These are phyloP conservation scores for Candida stauntonica DNA, from an alignment of 805 yeast species.

Conservation along the genomic window DNA sequence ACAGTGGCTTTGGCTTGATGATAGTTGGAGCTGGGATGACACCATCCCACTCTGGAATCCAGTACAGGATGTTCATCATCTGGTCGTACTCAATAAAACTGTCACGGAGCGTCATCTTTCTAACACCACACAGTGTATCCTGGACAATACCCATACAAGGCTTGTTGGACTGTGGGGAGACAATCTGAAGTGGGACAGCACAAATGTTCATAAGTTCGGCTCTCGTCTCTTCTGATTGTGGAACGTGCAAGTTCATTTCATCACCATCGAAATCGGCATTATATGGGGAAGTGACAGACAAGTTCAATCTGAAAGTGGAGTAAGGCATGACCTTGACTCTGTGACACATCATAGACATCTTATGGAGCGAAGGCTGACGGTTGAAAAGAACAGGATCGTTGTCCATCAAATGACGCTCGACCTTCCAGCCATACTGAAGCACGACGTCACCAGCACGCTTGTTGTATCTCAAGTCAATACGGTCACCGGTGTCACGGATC, in stretches of 20 bases:
- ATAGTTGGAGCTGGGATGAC: constrained; percentile 94
- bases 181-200: constrained; percentile 96
- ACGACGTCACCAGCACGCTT: constrained; percentile 98
- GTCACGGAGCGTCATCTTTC: constrained; percentile 93
- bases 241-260: constrained; percentile 99
- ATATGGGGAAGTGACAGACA: constrained; percentile 98
- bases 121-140: constrained; percentile 95
- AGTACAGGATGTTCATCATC: constrained; percentile 92
- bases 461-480: constrained; percentile 94
- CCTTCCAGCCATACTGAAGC: constrained; percentile 98
- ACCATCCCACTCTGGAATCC: constrained; percentile 99
- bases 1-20: constrained; percentile 87
- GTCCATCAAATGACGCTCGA: constrained; percentile 97
- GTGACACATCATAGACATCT: constrained; percentile 99
- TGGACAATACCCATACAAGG: constrained; percentile 99
- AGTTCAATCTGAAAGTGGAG: constrained; percentile 92
- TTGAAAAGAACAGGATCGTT: constrained; percentile 96
- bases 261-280: constrained; percentile 99
- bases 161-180: constrained; percentile 96
- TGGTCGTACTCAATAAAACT: constrained; percentile 84
- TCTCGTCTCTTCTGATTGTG: constrained; percentile 96
- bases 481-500: constrained; percentile 97
- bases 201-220: constrained; percentile 94
- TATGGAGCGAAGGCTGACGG: constrained; percentile 98
- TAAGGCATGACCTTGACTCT: constrained; percentile 98